Percentiles rank a stretch among this genome's conserved stretches.
Evolutionary conservation across 2,329 filamentous ascomycete genomes (phyloP).

Genomic region (Aureobasidium sp.): DNA sequence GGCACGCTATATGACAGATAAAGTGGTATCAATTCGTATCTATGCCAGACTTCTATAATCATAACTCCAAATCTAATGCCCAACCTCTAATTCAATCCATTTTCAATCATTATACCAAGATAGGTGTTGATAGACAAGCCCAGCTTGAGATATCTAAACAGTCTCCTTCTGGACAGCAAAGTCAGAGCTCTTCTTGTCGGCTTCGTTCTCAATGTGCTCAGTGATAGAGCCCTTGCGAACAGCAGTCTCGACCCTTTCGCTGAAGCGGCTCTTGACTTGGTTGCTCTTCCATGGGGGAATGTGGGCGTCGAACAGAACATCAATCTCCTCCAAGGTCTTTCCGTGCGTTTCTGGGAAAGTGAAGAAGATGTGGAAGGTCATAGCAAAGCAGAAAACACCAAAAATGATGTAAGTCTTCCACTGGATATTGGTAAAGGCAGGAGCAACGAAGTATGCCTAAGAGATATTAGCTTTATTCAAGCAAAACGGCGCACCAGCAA

Average conservation of each 20-base stretch:
- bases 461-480: conserved; percentile 41
- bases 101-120: not conserved
- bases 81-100: not conserved
- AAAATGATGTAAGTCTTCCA: conserved; percentile 50
- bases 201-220: conserved; percentile 11
- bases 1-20: not conserved
- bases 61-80: not conserved
- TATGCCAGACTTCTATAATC: not conserved
- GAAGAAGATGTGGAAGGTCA: conserved; percentile 39
- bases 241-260: conserved; percentile 6
- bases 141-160: not conserved
- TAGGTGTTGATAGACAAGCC: not conserved
- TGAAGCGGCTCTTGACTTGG: conserved; percentile 20
- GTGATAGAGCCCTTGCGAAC: not conserved
- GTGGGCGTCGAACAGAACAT: conserved; percentile 29
- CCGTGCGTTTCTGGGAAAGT: conserved; percentile 31
- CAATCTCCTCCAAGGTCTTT: conserved; percentile 33
- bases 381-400: conserved; percentile 38
- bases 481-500: not conserved
- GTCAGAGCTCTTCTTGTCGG: conserved; percentile 4
- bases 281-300: conserved; percentile 26
- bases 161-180: not conserved
- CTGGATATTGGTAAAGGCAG: conserved; percentile 52
- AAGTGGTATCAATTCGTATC: not conserved
- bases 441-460: conserved; percentile 52